Conservation (phyloP, 495 filamentous ascomycete genomes). For the Penicillium manginii region DNA sequence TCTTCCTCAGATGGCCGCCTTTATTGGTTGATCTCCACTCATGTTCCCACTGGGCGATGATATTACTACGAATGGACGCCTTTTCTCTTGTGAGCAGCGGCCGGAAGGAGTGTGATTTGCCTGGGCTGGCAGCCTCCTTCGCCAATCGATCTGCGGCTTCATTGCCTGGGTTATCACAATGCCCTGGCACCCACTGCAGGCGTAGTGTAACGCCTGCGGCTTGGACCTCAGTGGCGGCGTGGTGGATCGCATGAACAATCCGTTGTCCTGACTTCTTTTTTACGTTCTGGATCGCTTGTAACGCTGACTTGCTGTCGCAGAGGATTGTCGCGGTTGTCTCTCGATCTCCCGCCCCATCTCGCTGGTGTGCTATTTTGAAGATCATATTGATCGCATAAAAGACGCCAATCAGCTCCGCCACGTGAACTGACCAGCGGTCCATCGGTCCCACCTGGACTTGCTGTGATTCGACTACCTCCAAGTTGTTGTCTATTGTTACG, state of each 20-base stretch:
- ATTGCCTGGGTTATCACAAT: conserved; percentile 13
- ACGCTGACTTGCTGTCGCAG: no score
- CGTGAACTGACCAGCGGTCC: conserved; percentile 23
- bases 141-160: conserved; percentile 15
- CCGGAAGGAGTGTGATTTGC: conserved; percentile 7
- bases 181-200: conserved; percentile 23
- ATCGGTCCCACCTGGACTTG: conserved; percentile 9
- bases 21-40: no score
- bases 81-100: no score
- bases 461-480: conserved; percentile 7
- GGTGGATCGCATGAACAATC: no score
- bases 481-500: no score
- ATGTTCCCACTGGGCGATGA: no score
- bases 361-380: conserved; percentile 7
- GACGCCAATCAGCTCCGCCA: conserved; percentile 24
- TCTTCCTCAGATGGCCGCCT: no score
- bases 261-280: no score
- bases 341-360: no score
- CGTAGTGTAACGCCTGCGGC: conserved; percentile 11
- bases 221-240: not conserved
- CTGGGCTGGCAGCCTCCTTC: conserved; percentile 10
- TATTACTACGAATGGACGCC: no score
- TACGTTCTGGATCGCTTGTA: no score
- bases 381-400: conserved; percentile 22
- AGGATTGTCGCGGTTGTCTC: no score